These are phyloP conservation scores for Fusarium nisikadoi DNA, from an alignment of 2,329 filamentous ascomycete genomes.

Conservation along the genomic window DNA sequence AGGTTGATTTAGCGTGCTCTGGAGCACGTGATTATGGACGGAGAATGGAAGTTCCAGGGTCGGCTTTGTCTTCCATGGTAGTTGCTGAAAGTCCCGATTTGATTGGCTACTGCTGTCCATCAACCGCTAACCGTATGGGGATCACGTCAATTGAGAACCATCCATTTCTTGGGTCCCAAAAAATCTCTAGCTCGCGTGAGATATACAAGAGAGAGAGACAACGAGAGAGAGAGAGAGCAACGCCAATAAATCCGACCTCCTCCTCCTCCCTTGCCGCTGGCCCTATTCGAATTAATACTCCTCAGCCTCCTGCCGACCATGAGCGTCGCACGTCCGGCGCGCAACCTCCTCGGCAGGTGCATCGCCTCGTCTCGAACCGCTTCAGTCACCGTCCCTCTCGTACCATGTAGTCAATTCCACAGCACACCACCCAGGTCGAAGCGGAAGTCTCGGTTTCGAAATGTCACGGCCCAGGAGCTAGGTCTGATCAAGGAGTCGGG, in stretches of 20 bases:
- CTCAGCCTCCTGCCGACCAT: slow-evolving; percentile 53
- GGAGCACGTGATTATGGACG: slow-evolving; percentile 19
- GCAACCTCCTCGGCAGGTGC: slow-evolving; percentile 64
- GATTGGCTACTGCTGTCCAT: slow-evolving; percentile 22
- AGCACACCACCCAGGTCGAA: slow-evolving; percentile 59
- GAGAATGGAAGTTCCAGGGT: slow-evolving; percentile 4
- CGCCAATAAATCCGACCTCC: slow-evolving; percentile 14
- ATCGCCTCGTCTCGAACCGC: slow-evolving; percentile 50
- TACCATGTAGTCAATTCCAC: slow-evolving; percentile 60
- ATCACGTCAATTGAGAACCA: slow-evolving; percentile 41
- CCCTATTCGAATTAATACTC: neutral
- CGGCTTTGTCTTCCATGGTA: neutral
- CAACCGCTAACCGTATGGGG: slow-evolving; percentile 33
- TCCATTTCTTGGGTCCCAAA: slow-evolving; percentile 41
- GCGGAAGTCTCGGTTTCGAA: slow-evolving; percentile 63
- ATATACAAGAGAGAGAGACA: slow-evolving; percentile 14
- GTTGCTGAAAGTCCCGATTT: neutral
- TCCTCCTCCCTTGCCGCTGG: neutral
- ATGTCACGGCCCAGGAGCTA: slow-evolving; percentile 62
- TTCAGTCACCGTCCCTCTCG: slow-evolving; percentile 36
- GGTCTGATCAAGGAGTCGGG: slow-evolving; percentile 55
- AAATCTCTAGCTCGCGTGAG: slow-evolving; percentile 50
- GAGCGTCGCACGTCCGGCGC: slow-evolving; percentile 66
- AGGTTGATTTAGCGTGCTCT: slow-evolving; percentile 19
- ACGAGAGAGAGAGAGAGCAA: slow-evolving; percentile 6